These are phyloP conservation scores for Brassica balearica DNA, from an alignment of 441 rosid species.

Conservation along the genomic window DNA sequence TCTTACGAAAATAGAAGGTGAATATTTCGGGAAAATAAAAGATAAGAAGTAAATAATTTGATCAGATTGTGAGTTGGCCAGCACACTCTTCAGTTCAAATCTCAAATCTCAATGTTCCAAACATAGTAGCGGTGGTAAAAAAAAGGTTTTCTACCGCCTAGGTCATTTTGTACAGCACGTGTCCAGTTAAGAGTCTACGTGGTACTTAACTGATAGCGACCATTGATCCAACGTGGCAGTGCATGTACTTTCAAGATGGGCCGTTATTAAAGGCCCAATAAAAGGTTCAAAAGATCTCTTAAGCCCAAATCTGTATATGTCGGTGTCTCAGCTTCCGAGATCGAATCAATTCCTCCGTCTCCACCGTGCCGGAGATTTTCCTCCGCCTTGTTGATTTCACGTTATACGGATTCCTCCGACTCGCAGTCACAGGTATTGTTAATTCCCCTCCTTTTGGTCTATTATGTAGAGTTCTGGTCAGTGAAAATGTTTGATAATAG, in stretches of 20 bases:
- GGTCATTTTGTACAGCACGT: slow-evolving; percentile 30
- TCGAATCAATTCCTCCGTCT: neutral
- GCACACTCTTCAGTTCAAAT: neutral
- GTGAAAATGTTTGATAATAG: neutral
- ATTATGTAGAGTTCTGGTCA: neutral
- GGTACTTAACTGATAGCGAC: neutral
- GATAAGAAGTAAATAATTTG: neutral
- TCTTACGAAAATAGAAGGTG: slow-evolving; percentile 1
- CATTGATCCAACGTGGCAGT: neutral
- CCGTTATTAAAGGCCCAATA: slow-evolving; percentile 4
- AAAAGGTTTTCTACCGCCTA: neutral
- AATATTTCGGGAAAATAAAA: neutral
- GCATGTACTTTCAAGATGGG: neutral
- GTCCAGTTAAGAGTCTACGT: neutral
- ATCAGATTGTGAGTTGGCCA: neutral
- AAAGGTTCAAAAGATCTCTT: neutral
- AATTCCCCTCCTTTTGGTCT: neutral
- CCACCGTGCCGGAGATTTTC: slow-evolving; percentile 3
- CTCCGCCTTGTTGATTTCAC: neutral
- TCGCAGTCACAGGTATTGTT: neutral
- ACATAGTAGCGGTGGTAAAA: neutral
- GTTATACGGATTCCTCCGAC: neutral
- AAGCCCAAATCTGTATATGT: slow-evolving; percentile 13
- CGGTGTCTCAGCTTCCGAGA: neutral
- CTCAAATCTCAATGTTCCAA: slow-evolving; percentile 1